Conservation (phyloP, 768 basidiomycete genomes). For the Panaeolus cyanescens region DNA sequence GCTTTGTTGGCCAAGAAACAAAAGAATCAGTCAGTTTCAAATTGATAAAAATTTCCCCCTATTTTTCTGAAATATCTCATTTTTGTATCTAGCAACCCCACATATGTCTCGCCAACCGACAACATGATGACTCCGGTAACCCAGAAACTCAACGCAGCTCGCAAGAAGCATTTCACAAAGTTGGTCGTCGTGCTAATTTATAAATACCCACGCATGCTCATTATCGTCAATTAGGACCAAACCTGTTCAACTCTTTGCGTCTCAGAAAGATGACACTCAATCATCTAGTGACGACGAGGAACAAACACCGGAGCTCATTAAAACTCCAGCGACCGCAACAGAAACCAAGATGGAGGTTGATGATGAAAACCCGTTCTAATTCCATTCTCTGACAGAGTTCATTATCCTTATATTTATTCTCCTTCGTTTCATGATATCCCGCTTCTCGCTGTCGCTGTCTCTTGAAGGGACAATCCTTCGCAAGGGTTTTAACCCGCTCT, state of each 20-base stretch:
- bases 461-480: conserved; percentile 7
- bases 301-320: conserved; percentile 11
- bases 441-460: conserved; percentile 8
- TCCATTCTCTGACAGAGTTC: background rate
- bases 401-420: conserved; percentile 6
- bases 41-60: background rate
- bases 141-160: conserved; percentile 87
- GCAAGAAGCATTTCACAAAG: conserved; percentile 94
- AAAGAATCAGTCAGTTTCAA: conserved; percentile 71
- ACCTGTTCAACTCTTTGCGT: conserved; percentile 62
- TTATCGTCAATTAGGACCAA: conserved; percentile 52
- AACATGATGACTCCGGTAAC: conserved; percentile 93
- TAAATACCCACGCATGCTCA: conserved; percentile 8
- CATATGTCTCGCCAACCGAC: conserved; percentile 92
- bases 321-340: conserved; percentile 8
- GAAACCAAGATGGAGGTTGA: conserved; percentile 45
- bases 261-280: conserved; percentile 37
- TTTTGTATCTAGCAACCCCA: conserved; percentile 66
- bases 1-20: conserved; percentile 92
- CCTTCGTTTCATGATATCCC: conserved; percentile 7
- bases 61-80: conserved; percentile 6
- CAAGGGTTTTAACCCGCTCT: conserved; percentile 1
- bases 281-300: conserved; percentile 41
- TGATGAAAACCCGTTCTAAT: conserved; percentile 76
- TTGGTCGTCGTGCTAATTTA: conserved; percentile 37